Percentiles rank a stretch among this genome's conserved stretches.
phyloP scores from a whole-genome alignment of 805 yeast genomes.

The Candida maltosa region DNA sequence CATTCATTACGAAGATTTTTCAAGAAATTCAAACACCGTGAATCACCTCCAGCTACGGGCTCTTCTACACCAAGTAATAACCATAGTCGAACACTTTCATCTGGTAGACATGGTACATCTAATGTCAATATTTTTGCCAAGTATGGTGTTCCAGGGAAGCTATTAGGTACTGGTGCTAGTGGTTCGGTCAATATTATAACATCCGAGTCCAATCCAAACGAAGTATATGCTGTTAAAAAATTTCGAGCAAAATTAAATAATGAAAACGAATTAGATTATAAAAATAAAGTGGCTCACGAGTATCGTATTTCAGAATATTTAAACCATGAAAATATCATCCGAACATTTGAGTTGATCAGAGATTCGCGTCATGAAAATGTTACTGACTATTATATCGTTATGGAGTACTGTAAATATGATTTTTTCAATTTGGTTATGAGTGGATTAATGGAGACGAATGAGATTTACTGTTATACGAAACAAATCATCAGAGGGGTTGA shows the following conservation, averaged over 20 bases:
- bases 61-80: too few relatives aligned
- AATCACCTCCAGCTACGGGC: too few relatives aligned
- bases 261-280: constrained; percentile 68
- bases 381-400: constrained; percentile 59
- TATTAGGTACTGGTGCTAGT: constrained; percentile 90
- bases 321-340: constrained; percentile 71
- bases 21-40: constrained; percentile 39
- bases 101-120: too few relatives aligned
- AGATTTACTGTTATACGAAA: constrained; percentile 75
- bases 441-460: constrained; percentile 68
- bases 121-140: constrained; percentile 38
- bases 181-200: constrained; percentile 85
- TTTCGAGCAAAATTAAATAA: constrained; percentile 63
- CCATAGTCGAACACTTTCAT: too few relatives aligned
- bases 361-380: constrained; percentile 32
- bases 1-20: constrained; percentile 45
- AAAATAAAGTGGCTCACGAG: constrained; percentile 77
- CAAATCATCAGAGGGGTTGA: constrained; percentile 75
- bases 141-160: constrained; percentile 67
- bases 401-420: constrained; percentile 92
- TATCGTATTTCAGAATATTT: constrained; percentile 77
- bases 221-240: constrained; percentile 81
- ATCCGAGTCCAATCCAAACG: constrained; percentile 46
- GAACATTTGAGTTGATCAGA: constrained; percentile 74
- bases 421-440: constrained; percentile 92